A percentile compares a stretch with the other conserved stretches of the same genome.
These are phyloP conservation scores for Imleria badia DNA, from an alignment of 768 basidiomycete genomes.

Conservation along the genomic window DNA sequence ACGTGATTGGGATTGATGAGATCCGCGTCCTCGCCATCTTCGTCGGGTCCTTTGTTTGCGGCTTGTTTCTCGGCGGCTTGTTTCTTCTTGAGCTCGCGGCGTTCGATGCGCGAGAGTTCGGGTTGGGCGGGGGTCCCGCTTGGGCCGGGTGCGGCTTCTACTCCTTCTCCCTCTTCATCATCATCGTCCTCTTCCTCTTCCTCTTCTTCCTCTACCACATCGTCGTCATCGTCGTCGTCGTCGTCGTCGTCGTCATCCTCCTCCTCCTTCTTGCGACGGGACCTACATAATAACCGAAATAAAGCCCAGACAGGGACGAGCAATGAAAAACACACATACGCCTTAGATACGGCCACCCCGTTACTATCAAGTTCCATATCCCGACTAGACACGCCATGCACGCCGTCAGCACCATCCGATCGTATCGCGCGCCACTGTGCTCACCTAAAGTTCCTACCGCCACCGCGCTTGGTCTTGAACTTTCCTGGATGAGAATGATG, in stretches of 20 bases:
- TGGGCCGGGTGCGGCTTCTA: slow-evolving; percentile 35
- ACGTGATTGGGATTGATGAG: slow-evolving; percentile 80
- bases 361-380: slow-evolving; percentile 58
- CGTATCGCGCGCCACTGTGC: slow-evolving; percentile 5
- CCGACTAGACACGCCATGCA: slow-evolving; percentile 40
- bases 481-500: slow-evolving; percentile 48
- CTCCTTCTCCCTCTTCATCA: slow-evolving; percentile 42
- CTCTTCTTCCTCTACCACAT: slow-evolving; percentile 26
- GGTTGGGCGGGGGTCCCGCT: slow-evolving; percentile 36
- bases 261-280: slow-evolving; percentile 25
- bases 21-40: slow-evolving; percentile 64
- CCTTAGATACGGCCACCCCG: slow-evolving; percentile 50
- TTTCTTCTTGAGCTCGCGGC: slow-evolving; percentile 83
- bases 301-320: slow-evolving; percentile 14
- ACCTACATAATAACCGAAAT: slow-evolving; percentile 7
- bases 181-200: slow-evolving; percentile 44
- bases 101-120: slow-evolving; percentile 69
- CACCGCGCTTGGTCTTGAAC: slow-evolving; percentile 85
- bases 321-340: slow-evolving; percentile 36
- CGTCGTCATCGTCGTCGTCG: slow-evolving; percentile 41
- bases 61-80: slow-evolving; percentile 50
- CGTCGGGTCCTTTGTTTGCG: slow-evolving; percentile 38
- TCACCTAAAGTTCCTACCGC: slow-evolving; percentile 82
- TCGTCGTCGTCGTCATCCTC: slow-evolving; percentile 37
- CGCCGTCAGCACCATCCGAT: slow-evolving; percentile 8